Base-by-base conservation (phyloP, 2,329 filamentous ascomycete genomes). In the Pezicula radicicola region DNA sequence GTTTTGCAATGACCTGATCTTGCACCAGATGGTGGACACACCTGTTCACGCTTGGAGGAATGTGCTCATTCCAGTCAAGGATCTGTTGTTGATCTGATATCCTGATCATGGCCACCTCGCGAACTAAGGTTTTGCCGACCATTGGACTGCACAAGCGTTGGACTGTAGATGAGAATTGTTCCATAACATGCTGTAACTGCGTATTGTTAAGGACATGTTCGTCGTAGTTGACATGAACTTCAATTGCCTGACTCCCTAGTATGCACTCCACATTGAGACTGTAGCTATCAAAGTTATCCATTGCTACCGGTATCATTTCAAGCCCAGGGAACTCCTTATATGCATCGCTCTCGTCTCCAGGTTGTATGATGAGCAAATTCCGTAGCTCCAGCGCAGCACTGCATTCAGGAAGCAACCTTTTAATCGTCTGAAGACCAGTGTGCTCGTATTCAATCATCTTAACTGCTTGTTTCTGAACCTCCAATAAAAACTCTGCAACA, bases 401-500 rank as follows among this genome's bases (percentile, higher is more conserved):
- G 9, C 66, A 62, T 46, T 73, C 70, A 2, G 64, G 55, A 57
- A 71, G 28, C 16, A 52, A 30, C 19, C 37, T 39, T 37, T 43
- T 46, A 19, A 55, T 55, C 6, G 51, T 54, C 33, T 58, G 55
- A 28, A 60, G 33, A 18, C 57, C 57, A 25, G 72, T 63, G 55
- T 82, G 78, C 46, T 58, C 54, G 46, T 50, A 50, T 30, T 42
- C 73, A n/a, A 79, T 77, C 56, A 76, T 74, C 12, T 72, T 63
- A 0, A 75, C 68, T 1, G 72, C 73, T 39, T 72, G 66, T 16
- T 72, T 64, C n/a, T 80, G 75, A 2, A 80, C 65, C 3, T 62
- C 58, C 27, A 74, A 63, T 15, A 83, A 63, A 49, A 74, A 79
- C 28, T 74, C 64, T 0, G 57, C 54, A 8, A 72, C 62, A 2